Base-by-base conservation (phyloP, 768 basidiomycete species). In the Suillus bovinus region DNA sequence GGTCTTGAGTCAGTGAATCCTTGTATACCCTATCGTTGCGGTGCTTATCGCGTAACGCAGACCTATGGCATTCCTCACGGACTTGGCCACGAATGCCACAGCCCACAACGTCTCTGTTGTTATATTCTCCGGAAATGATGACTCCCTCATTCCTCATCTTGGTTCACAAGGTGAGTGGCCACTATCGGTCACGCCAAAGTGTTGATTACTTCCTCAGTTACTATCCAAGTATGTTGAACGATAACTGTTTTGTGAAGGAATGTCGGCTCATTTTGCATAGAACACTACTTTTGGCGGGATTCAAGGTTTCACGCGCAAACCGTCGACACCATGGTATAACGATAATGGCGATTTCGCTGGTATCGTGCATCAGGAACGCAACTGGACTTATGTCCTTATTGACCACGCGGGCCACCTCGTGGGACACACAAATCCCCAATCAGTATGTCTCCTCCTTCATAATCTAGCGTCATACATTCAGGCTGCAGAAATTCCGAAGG, bases 211-310 rank as follows among this genome's bases (percentile, higher is more conserved):
- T n/a, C 66, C 17, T 29, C 59, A 86, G 84, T 86, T 44, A 78
- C 81, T 14, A 87, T 87, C 31, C 86, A 86, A 72, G 84, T 83
- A 39, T 47, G 70, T 64, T 39, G 24, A 27, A 14, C 8, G 5
- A 42, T 42, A 9, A 55, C 57, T 61, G 27, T 68, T 61, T 63
- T 60, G 46, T 6, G 16, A 39, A n/a, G 53, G 13, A 14, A 16
- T 36, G 49, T 11, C 39, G 66, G 6, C 38, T 36, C 5, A 27
- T 54, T 20, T 0, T 60, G 22, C 49, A 0, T 57, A 90, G 87
- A 92, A 92, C 67, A 90, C 89, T 29, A 90, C 90, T 0, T 92
- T 91, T 65, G 89, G 88, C 29, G 90, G 88, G 7, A 85, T 86
- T 47, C 87, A 85, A 72, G 90, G 90, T 4, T 92, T 92, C 71